Percentiles rank a stretch among this genome's conserved stretches.
phyloP scores from a whole-genome alignment of 495 filamentous ascomycete species.

The Saxophila tyrrhenica region DNA sequence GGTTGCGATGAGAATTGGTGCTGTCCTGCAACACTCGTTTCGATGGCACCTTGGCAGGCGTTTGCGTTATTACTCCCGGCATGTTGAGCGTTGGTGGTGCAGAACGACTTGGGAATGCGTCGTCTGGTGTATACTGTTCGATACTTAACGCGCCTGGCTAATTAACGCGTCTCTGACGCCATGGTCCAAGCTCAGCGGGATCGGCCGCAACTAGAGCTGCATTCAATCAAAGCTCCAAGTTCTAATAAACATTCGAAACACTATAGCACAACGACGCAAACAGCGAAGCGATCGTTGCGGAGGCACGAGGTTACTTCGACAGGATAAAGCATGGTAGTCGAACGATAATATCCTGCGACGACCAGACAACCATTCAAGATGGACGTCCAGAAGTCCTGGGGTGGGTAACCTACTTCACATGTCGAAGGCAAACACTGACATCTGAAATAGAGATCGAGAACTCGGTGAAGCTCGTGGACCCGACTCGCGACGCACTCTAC shows the following conservation, averaged over 20 bases:
- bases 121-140: neutral
- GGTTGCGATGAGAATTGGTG: conserved; percentile 40
- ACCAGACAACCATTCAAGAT: too few relatives aligned
- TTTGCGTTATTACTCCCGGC: conserved; percentile 13
- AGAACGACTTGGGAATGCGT: neutral
- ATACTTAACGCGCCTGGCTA: neutral
- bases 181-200: too few relatives aligned
- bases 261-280: too few relatives aligned
- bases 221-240: too few relatives aligned
- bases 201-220: too few relatives aligned
- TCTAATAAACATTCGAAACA: too few relatives aligned
- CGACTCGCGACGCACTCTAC: conserved; percentile 83
- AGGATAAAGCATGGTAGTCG: neutral
- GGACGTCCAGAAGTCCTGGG: conserved; percentile 17
- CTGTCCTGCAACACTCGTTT: conserved; percentile 53
- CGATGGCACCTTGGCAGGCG: conserved; percentile 31
- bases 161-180: neutral
- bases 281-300: too few relatives aligned
- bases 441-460: conserved; percentile 70
- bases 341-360: neutral
- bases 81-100: conserved; percentile 1
- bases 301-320: too few relatives aligned
- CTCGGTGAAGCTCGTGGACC: conserved; percentile 69
- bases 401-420: neutral
- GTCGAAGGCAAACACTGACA: conserved; percentile 2